Conservation (phyloP, 345 rosid species). For the Pistacia vera region DNA sequence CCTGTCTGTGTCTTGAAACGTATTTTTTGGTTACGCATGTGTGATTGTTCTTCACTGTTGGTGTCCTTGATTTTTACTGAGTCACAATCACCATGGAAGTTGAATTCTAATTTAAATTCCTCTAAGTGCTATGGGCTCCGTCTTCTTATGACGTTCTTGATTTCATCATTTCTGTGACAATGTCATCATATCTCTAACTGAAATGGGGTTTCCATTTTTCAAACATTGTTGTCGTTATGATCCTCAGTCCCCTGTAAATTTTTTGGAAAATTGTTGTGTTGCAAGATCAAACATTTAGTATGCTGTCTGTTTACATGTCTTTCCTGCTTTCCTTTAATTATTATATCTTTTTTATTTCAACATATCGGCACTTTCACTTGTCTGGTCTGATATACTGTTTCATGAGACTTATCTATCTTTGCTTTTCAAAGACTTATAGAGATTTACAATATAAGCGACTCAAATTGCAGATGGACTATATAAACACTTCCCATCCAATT, state of each 20-base stretch:
- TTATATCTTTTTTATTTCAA: neutral
- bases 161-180: neutral
- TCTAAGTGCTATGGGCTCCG: neutral
- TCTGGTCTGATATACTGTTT: neutral
- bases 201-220: neutral
- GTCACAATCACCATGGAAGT: neutral
- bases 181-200: neutral
- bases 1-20: too few species aligned
- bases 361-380: neutral
- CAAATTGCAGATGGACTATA: constrained; percentile 86
- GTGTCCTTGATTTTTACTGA: neutral
- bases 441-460: neutral
- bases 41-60: neutral
- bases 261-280: neutral
- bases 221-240: neutral
- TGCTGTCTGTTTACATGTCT: neutral
- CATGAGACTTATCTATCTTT: neutral
- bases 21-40: neutral
- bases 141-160: neutral
- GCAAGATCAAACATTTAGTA: neutral
- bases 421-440: neutral
- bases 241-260: neutral
- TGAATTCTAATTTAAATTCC: neutral
- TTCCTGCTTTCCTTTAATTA: neutral
- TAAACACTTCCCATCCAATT: constrained; percentile 95